Evolutionary conservation across 2,329 filamentous ascomycete genomes (phyloP).

Genomic region (Pseudomassariella vexata): DNA sequence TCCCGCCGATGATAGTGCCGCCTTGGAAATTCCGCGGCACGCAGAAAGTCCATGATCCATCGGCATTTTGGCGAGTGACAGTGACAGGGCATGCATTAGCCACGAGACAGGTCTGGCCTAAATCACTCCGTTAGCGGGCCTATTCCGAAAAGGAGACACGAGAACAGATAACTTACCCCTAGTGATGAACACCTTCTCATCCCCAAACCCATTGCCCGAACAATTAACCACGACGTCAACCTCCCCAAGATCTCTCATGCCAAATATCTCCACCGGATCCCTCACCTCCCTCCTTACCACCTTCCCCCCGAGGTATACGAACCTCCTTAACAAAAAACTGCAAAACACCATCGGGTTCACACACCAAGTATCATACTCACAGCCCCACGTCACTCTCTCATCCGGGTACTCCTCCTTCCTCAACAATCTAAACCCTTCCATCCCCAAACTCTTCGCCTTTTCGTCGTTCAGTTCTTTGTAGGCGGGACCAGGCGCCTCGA

Average conservation of each 20-base stretch:
- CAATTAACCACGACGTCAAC: constrained; percentile 37
- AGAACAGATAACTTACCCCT: constrained; percentile 24
- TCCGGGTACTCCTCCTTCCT: constrained; percentile 30
- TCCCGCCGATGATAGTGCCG: constrained; percentile 61
- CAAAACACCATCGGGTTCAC: constrained; percentile 51
- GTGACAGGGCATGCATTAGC: constrained; percentile 26
- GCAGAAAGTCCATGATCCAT: constrained; percentile 58
- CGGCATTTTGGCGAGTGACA: constrained; percentile 55
- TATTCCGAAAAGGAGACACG: too few species aligned
- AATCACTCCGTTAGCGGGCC: too few species aligned
- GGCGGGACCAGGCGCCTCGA: constrained; percentile 36
- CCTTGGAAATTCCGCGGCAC: constrained; percentile 57
- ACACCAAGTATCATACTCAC: constrained; percentile 48
- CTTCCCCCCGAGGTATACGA: constrained; percentile 30
- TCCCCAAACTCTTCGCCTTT: constrained; percentile 23
- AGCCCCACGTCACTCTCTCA: constrained; percentile 36
- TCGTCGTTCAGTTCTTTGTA: constrained; percentile 31
- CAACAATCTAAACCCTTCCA: constrained; percentile 33
- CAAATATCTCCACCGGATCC: constrained; percentile 31
- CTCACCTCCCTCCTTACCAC: constrained; percentile 29
- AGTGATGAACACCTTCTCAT: constrained; percentile 35
- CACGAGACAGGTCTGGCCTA: constrained; percentile 41
- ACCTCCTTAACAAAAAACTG: constrained; percentile 36
- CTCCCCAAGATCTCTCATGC: constrained; percentile 18
- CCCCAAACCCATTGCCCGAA: constrained; percentile 38